Evolutionary conservation across 768 basidiomycete species (phyloP), one percentile per base, ranked within the genome.

Genomic region (Collybia sordida): DNA sequence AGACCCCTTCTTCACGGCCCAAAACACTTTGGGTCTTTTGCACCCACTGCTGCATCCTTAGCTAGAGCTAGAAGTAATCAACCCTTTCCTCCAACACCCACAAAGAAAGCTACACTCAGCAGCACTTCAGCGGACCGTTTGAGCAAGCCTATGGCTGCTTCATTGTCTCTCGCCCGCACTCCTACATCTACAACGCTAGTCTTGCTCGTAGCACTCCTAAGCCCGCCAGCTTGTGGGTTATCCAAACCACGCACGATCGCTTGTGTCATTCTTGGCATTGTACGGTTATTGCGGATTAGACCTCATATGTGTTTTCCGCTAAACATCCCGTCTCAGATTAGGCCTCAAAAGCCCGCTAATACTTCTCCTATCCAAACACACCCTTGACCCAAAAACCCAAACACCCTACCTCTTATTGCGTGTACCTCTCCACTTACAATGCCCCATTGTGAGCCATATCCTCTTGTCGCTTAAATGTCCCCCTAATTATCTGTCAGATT

Each of bases 101-200:
- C 68, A 17, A 82, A 78, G 70, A 86, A 85, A 64, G 60, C 68
- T n/a, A 74, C 79, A 0, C 56, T 82, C 39, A 79, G 78, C 49
- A 74, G 73, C 51, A 78, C 70, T 42, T 74, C 75, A 0, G 73
- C 84, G 9, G 86, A 88, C 50, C 77, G 90, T 44, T 71, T 91
- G 37, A 88, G 81, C 66, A 89, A 89, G 65, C 90, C 89, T n/a
- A 91, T 90, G 1, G 88, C 88, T 8, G 85, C 89, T 22, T 88
- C 87, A 1, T 61, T 87, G 50, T 82, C 82, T 19, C 85, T 81
- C 61, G 80, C 79, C 17, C 78, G 83, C 15, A 62, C 61, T 3
- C 63, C 70, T 7, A 54, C 72, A n/a, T 53, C 74, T 9, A 51
- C 64, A 8, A 62, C 70, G 38, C 70, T 18, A 53, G 64, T 23